Conservation (phyloP, 176 grass and related monocot genomes). For the Aegilops tauschii region DNA sequence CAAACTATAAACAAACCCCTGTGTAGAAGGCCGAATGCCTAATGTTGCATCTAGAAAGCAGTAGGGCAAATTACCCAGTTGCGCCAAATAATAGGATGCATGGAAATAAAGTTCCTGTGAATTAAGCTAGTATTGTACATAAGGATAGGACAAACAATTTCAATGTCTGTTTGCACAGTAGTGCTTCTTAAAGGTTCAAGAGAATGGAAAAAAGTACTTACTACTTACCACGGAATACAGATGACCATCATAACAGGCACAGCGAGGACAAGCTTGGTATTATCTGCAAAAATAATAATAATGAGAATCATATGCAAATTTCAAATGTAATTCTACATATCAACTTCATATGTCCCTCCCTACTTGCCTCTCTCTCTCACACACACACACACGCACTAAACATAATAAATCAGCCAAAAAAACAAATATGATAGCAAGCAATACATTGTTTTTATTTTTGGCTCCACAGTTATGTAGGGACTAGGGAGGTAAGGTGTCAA, state of each 20-base stretch:
- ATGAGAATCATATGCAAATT: background rate
- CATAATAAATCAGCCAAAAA: background rate
- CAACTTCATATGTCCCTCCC: no score
- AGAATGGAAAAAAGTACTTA: background rate
- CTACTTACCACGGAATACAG: background rate
- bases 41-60: background rate
- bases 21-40: background rate
- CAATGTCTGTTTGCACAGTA: background rate
- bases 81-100: background rate
- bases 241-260: background rate
- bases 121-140: background rate
- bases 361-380: background rate
- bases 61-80: no score
- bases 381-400: background rate
- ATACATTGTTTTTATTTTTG: background rate
- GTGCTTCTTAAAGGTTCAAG: background rate
- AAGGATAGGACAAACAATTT: constrained; percentile 9
- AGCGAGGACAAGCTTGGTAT: background rate
- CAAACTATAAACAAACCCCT: background rate
- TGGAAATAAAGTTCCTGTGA: background rate
- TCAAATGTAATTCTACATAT: no score
- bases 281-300: background rate
- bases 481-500: background rate
- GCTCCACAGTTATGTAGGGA: background rate
- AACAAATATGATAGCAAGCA: background rate